Base-by-base conservation (phyloP, 176 grass and related monocot species). In the Tillandsia fasciculata region DNA sequence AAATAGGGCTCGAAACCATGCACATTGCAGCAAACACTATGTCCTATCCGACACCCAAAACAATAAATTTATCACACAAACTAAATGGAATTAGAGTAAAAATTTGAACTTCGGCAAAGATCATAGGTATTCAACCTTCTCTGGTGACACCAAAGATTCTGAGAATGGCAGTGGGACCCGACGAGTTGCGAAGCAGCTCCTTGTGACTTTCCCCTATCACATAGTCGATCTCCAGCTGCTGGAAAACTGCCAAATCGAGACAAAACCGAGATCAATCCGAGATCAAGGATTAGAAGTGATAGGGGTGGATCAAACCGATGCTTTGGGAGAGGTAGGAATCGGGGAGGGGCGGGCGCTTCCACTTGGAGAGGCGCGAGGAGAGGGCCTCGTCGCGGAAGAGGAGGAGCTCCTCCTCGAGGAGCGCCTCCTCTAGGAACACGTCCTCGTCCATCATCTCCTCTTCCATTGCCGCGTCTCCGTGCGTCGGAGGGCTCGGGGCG, bases 381-480 rank as follows among this genome's bases (percentile, higher is more conserved):
- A 90, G 72, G 29, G 86, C 84, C 84, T 97, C 84, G n/a, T 83
- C 74, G 14, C 82, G 81, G 50, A 87, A 65, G 65, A 90, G 77
- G 4, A 89, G 74, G 64, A 97, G 75, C 18, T 82, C 86, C 48
- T 83, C 89, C 65, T 85, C 76, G 77, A 96, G 63, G 49, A 96
- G 64, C 23, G 79, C 51, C 48, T 97, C 84, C 14, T 97, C 94
- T 10, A 97, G 82, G 71, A 87, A 97, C 11, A 97, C 77, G 63
- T 97, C 94, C 63, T 92, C 94, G 53, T 97, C 94, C 86, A 93
- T 90, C 94, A 97, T 97, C 64, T 95, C 90, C 82, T 97, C 91
- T 80, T 91, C 93, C 75, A 24, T 72, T 12, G 15, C 59, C 24
- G 9, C 29, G 1, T 20, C 14, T 9, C 72, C 51, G 56, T 57